Base-by-base conservation (phyloP, 2,329 filamentous ascomycete genomes). In the Talaromyces sp. region DNA sequence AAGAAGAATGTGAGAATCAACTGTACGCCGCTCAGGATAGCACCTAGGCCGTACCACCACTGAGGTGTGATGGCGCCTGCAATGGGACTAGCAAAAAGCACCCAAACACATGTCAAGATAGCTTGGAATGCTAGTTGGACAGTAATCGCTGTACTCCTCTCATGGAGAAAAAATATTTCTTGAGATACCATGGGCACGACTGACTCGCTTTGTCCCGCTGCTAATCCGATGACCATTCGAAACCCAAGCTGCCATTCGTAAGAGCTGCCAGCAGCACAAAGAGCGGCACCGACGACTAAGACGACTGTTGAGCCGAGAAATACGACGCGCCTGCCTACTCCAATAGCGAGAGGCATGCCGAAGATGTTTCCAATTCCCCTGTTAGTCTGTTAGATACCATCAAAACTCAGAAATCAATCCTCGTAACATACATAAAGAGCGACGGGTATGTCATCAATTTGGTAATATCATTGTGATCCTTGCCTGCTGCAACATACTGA, bases 111-210 rank as follows among this genome's bases (percentile, higher is more conserved):
- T 1, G 75, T 76, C 4, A 79, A 67, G 17, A 77, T 74, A 2
- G 77, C 76, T 54, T 82, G 79, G 10, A 78, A 76, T 0, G 79
- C 76, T 29, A 76, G 75, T 61, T 81, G 79, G 64, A 78, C 75
- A 77, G 80, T 82, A 17, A 74, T 69, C 1, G 66, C 68, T 29
- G 68, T 79, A 47, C 77, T 78, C 4, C 80, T 72, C 68, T 82
- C 80, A 69, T 82, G 80, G 0, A 82, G 69, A 65, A 82, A 83
- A 68, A 80, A 80, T 11, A 81, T 73, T 63, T 80, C 77, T 69
- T 80, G 71, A 25, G 70, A 71, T 36, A 81, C 80, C 74, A 81
- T 74, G 0, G 79, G 79, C 1, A 79, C 75, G 3, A 81, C 70
- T 3, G 79, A 78, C 65, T 81, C 79, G 59, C 76, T 79, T 67